phyloP scores from a whole-genome alignment of 2,329 filamentous ascomycete species.

The Phyllachora maydis region DNA sequence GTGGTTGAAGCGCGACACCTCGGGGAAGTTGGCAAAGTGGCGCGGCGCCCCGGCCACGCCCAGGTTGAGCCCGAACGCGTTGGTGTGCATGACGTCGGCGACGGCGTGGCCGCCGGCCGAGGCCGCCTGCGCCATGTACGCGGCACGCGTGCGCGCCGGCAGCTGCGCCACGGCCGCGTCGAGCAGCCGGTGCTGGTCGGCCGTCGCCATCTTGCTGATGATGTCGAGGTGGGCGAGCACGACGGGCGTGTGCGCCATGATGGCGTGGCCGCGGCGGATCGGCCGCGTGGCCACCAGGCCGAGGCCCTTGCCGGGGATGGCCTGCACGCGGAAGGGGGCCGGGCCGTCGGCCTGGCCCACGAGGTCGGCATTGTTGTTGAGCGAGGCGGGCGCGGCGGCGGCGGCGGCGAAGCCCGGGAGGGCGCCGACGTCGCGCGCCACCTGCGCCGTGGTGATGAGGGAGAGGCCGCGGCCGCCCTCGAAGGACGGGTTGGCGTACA shows the following conservation, averaged over 20 bases:
- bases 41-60: slow-evolving; percentile 5
- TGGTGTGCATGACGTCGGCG: slow-evolving; percentile 8
- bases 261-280: slow-evolving; percentile 10
- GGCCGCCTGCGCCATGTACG: slow-evolving; percentile 6
- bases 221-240: slow-evolving; percentile 8
- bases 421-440: slow-evolving; percentile 4
- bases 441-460: slow-evolving; percentile 4
- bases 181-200: slow-evolving; percentile 7
- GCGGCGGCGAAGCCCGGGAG: background rate
- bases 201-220: slow-evolving; percentile 1
- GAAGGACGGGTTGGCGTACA: slow-evolving; percentile 4
- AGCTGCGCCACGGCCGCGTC: slow-evolving; percentile 8
- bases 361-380: too few species aligned
- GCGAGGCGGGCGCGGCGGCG: background rate
- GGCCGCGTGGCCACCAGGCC: slow-evolving; percentile 11
- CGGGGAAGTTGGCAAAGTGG: slow-evolving; percentile 12
- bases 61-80: slow-evolving; percentile 11
- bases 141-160: slow-evolving; percentile 5
- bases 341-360: too few species aligned
- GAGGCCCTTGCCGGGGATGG: slow-evolving; percentile 11
- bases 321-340: slow-evolving; percentile 8
- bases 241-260: slow-evolving; percentile 10
- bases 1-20: slow-evolving; percentile 13
- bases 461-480: slow-evolving; percentile 3
- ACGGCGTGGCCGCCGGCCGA: slow-evolving; percentile 5